Conservation (phyloP, 768 basidiomycete species). For the Auriscalpium microsporum region DNA sequence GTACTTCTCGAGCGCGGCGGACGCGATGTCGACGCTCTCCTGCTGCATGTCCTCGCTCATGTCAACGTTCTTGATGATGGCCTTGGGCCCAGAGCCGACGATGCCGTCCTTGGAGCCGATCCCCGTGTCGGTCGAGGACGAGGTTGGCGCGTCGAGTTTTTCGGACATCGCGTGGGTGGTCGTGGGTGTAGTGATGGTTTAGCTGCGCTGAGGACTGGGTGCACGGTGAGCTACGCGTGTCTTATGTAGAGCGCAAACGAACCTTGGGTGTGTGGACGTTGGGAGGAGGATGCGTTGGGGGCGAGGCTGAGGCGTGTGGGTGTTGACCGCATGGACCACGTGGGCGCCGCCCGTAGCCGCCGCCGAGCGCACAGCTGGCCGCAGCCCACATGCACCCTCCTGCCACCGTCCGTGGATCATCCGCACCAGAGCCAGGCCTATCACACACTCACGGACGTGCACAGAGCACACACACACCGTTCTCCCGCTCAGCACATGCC, state of each 20-base stretch:
- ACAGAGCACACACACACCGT: too few species aligned
- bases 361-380: too few species aligned
- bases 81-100: conserved; percentile 50
- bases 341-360: too few species aligned
- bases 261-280: too few species aligned
- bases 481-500: too few species aligned
- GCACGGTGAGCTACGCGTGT: background rate
- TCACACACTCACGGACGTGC: too few species aligned
- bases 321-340: too few species aligned
- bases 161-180: conserved; percentile 20
- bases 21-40: conserved; percentile 83
- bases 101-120: conserved; percentile 25
- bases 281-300: too few species aligned
- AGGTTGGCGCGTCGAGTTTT: conserved; percentile 50
- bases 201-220: background rate
- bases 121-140: conserved; percentile 45
- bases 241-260: background rate
- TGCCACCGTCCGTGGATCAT: too few species aligned
- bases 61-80: conserved; percentile 94
- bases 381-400: too few species aligned
- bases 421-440: too few species aligned
- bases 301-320: too few species aligned
- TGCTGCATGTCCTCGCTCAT: conserved; percentile 97
- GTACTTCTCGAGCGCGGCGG: conserved; percentile 80
- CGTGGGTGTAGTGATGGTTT: background rate